Evolutionary conservation across 306 rosid species (phyloP).

Genomic region (Comarum palustre): DNA sequence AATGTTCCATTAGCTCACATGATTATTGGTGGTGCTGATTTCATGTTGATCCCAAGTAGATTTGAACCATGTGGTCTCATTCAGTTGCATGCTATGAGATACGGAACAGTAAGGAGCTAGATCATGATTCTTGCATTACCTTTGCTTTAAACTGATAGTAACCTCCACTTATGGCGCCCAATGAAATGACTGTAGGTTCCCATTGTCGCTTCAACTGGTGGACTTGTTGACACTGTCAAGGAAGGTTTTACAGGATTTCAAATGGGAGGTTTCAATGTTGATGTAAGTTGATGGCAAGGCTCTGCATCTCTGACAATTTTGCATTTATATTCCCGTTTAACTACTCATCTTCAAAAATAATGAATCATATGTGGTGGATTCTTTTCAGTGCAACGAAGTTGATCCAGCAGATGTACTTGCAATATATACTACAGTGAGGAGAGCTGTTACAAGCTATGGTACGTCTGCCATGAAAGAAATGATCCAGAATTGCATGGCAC

Average conservation of each 20-base stretch:
- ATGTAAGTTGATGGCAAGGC: constrained; percentile 27
- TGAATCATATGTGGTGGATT: background rate
- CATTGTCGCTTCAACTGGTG: constrained; percentile 47
- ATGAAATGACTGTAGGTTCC: constrained; percentile 31
- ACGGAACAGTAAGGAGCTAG: constrained; percentile 43
- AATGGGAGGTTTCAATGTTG: constrained; percentile 38
- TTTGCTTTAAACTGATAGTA: background rate
- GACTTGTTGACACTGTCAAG: constrained; percentile 51
- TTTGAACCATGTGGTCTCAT: constrained; percentile 57
- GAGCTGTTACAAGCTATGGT: constrained; percentile 33
- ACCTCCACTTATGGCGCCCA: background rate
- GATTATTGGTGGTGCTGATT: constrained; percentile 43
- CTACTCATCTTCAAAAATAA: background rate
- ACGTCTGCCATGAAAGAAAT: constrained; percentile 35
- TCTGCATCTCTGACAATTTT: background rate
- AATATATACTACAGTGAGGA: constrained; percentile 28
- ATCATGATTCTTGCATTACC: background rate
- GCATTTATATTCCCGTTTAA: background rate
- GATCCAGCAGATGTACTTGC: constrained; percentile 43
- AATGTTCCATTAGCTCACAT: constrained; percentile 45
- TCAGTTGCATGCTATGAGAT: constrained; percentile 56
- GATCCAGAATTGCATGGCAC: constrained; percentile 49
- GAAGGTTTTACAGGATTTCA: constrained; percentile 51
- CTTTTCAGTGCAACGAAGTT: constrained; percentile 37
- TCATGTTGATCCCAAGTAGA: constrained; percentile 44